These are phyloP conservation scores for Penicillium coprophilum DNA, from an alignment of 495 filamentous ascomycete species.

Conservation along the genomic window DNA sequence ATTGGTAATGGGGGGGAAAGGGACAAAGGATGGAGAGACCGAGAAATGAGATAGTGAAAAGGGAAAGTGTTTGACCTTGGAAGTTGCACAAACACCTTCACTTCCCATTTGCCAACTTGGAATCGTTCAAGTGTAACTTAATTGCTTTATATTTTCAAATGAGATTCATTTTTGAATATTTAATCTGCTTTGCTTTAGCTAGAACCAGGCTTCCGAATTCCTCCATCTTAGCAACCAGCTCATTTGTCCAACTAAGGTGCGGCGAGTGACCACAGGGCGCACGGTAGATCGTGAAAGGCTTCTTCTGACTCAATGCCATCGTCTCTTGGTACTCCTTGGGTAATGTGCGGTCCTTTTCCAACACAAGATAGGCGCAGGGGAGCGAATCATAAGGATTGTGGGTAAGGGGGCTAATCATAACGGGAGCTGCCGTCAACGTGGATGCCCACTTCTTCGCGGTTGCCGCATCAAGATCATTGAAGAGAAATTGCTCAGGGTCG, in stretches of 20 bases:
- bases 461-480: conserved; percentile 25
- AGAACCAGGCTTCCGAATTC: conserved; percentile 16
- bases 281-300: conserved; percentile 27
- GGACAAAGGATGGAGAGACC: neutral
- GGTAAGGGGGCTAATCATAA: conserved; percentile 25
- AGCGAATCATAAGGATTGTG: conserved; percentile 34
- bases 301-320: conserved; percentile 28
- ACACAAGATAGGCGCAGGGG: conserved; percentile 37
- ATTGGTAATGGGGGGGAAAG: neutral
- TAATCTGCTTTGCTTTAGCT: neutral
- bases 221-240: conserved; percentile 20
- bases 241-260: conserved; percentile 30
- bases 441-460: conserved; percentile 25
- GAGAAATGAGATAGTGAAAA: neutral
- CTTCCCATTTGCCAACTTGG: neutral
- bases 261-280: conserved; percentile 29
- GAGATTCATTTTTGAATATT: neutral
- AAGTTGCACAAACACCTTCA: neutral
- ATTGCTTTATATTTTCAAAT: neutral
- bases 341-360: conserved; percentile 27
- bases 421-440: conserved; percentile 36
- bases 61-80: neutral
- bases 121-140: neutral
- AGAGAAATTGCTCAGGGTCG: conserved; percentile 23
- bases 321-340: conserved; percentile 30